Evolutionary conservation across 805 yeast genomes (phyloP), one percentile per base, ranked within the genome.

Genomic region (Candida gorgasii): DNA sequence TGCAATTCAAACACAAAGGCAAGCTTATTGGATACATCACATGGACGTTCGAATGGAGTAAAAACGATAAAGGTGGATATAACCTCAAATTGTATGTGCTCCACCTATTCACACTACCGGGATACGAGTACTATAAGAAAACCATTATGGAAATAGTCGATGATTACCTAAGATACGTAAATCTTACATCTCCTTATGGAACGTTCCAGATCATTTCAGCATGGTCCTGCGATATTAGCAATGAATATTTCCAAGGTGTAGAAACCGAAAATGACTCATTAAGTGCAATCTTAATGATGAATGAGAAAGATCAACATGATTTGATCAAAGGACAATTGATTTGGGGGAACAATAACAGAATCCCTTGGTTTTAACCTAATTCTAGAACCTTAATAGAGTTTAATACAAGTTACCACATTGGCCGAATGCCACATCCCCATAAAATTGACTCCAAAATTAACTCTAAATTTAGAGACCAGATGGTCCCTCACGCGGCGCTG

Each of bases 341-440:
- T 9, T 70, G 76, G 76, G 75, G 65, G 42, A 62, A 62, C 36
- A 70, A 70, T 48, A 64, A 57, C 40, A 70, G 70, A 49, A 49
- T 70, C 29, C 65, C 73, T 6, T 70, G 76, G 76, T 70, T 67
- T 45, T 70, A 50, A 46, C n/a, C n/a, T n/a, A n/a, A n/a, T n/a
- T n/a, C n/a, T n/a, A n/a, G n/a, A n/a, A n/a, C n/a, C n/a, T n/a
- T n/a, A n/a, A n/a, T n/a, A n/a, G n/a, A n/a, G n/a, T n/a, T n/a
- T n/a, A n/a, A n/a, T n/a, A n/a, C n/a, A n/a, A n/a, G n/a, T n/a
- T n/a, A n/a, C n/a, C n/a, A n/a, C n/a, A n/a, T n/a, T n/a, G n/a
- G n/a, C n/a, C n/a, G n/a, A n/a, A n/a, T n/a, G n/a, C n/a, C n/a
- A n/a, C n/a, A n/a, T n/a, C n/a, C n/a, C n/a, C n/a, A n/a, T n/a